A percentile compares a stretch with the other conserved stretches of the same genome.
phyloP scores from a whole-genome alignment of 257 asterid genomes.

The Echites panduratus region DNA sequence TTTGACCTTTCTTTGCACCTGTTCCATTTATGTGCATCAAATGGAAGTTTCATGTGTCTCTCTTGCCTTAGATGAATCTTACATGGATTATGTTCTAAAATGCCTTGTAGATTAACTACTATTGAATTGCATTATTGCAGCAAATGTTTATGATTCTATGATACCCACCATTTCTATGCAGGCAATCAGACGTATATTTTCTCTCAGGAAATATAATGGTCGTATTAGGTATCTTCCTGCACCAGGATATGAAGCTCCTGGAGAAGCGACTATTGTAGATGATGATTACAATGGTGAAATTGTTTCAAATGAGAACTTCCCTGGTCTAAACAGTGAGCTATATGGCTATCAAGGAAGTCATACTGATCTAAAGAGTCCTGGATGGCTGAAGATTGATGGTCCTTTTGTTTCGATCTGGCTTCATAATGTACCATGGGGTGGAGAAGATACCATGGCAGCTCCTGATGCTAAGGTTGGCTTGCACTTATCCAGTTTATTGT shows the following conservation, averaged over 20 bases:
- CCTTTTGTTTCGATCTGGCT: conserved; percentile 96
- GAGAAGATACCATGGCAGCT: conserved; percentile 85
- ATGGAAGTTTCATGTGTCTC: background rate
- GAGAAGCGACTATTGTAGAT: conserved; percentile 55
- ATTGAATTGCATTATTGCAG: background rate
- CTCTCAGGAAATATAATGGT: conserved; percentile 78
- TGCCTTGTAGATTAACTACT: background rate
- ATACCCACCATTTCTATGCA: conserved; percentile 25
- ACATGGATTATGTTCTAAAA: background rate
- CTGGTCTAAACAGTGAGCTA: conserved; percentile 18
- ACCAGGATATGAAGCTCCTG: conserved; percentile 41
- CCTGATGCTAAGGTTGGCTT: conserved; percentile 82
- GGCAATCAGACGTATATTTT: conserved; percentile 70
- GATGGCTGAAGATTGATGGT: conserved; percentile 80
- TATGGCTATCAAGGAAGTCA: conserved; percentile 63
- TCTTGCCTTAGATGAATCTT: background rate
- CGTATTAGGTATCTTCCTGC: conserved; percentile 73
- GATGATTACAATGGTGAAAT: conserved; percentile 26
- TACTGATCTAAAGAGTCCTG: conserved; percentile 46
- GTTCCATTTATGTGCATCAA: background rate
- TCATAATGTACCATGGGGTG: conserved; percentile 97
- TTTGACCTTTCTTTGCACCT: background rate
- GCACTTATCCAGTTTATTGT: background rate
- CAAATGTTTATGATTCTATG: background rate
- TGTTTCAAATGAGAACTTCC: conserved; percentile 22